These are phyloP conservation scores for Globisporangium abappressorium DNA, from an alignment of 352 stramenopile species.

Conservation along the genomic window DNA sequence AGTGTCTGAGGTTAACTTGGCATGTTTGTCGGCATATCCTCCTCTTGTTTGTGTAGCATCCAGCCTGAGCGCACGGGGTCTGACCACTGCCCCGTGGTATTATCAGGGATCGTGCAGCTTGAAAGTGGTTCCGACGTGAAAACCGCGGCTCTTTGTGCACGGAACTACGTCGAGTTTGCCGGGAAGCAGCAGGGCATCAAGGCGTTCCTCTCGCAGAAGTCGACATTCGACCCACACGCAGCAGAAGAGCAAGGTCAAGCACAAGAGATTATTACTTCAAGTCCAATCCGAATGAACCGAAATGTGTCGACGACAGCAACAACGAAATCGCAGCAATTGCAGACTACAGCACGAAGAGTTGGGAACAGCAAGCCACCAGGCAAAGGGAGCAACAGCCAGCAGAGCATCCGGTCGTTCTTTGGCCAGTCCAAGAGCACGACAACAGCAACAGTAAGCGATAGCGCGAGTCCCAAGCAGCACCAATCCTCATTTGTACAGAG, in stretches of 20 bases:
- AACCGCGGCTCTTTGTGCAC: slow-evolving; percentile 56
- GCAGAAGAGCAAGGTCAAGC: background rate
- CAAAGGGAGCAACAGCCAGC: slow-evolving; percentile 24
- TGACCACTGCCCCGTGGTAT: slow-evolving; percentile 76
- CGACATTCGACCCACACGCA: slow-evolving; percentile 3
- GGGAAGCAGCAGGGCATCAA: slow-evolving; percentile 72
- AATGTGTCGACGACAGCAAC: background rate
- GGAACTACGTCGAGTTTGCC: slow-evolving; percentile 73
- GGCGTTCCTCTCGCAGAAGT: slow-evolving; percentile 28
- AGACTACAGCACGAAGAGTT: background rate
- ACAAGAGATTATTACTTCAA: background rate
- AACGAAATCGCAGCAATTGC: background rate
- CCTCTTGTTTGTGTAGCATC: slow-evolving; percentile 24
- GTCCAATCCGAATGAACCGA: background rate
- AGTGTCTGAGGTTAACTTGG: background rate
- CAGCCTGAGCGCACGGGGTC: slow-evolving; percentile 60
- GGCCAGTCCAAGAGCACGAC: slow-evolving; percentile 6
- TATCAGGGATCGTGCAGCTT: slow-evolving; percentile 40
- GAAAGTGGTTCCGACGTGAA: slow-evolving; percentile 16
- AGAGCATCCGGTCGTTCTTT: slow-evolving; percentile 59
- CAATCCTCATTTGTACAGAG: background rate
- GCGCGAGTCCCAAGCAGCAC: background rate
- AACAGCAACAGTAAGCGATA: background rate
- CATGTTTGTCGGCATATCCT: background rate
- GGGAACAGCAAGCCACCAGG: background rate